phyloP scores from a whole-genome alignment of 345 rosid species.

The Balakata baccata region DNA sequence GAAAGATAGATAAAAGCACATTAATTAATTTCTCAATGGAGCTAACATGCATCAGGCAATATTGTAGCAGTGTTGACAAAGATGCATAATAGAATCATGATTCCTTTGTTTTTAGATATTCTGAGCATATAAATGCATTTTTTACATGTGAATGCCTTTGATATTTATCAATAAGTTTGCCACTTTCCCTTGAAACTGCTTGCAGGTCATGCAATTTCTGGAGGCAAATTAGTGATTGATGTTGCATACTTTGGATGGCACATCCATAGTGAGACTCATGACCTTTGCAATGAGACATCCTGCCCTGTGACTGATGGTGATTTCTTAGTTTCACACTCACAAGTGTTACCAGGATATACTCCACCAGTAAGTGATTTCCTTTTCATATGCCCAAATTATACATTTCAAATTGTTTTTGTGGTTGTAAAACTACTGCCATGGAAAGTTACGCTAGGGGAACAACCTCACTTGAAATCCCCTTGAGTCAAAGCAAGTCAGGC shows the following conservation, averaged over 20 bases:
- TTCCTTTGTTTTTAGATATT: too few relatives aligned
- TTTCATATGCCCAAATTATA: background rate
- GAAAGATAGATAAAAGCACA: too few relatives aligned
- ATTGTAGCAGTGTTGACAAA: background rate
- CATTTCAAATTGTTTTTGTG: background rate
- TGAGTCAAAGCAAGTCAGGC: background rate
- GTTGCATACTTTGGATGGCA: constrained; percentile 87
- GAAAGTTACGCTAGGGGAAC: background rate
- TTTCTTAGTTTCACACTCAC: constrained; percentile 76
- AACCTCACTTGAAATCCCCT: background rate
- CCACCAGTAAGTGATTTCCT: constrained; percentile 68
- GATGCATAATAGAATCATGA: too few relatives aligned
- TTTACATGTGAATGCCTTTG: background rate
- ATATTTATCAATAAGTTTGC: background rate
- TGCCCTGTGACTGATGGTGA: constrained; percentile 81
- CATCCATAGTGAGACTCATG: constrained; percentile 72
- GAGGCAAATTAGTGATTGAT: constrained; percentile 73
- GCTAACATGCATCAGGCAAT: background rate
- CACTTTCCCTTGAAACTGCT: background rate
- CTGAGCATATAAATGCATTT: too few relatives aligned
- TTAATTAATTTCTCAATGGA: too few relatives aligned
- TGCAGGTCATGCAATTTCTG: constrained; percentile 47
- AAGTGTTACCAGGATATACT: constrained; percentile 75
- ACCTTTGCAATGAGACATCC: constrained; percentile 74
- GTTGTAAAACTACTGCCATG: background rate